Evolutionary conservation across 352 stramenopile genomes (phyloP), one percentile per base, ranked within the genome.

Genomic region (Globisporangium echinulatum): DNA sequence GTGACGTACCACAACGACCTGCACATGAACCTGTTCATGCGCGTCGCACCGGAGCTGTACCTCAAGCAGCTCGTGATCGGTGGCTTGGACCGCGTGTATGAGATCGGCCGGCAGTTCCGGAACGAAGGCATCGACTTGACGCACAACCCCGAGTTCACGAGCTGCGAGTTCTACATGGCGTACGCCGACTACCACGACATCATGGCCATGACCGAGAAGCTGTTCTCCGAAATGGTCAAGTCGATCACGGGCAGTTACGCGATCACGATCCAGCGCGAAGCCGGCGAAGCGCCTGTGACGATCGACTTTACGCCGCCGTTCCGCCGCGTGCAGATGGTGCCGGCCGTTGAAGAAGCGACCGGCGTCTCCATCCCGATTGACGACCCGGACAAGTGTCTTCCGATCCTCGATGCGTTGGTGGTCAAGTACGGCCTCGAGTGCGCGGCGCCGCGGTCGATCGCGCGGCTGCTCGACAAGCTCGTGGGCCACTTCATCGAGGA

Each of bases 131-230:
- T 99, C 49, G 96, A 96, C 44, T 86, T 97, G 14, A 92, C 95
- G 56, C 97, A 99, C 83, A 99, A 99, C 87, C 97, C 96, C 1
- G 97, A 99, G 75, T 99, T 99, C 65, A 99, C 97, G 9, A 97
- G 90, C 54, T 94, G 98, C 59, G 97, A 99, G 80, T 88, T 99
- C 52, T 99, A 99, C 86, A 92, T 98, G 85, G 95, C 96, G 1
- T 99, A 99, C 75, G 94, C 96, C 0, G 96, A 99, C 82, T 99
- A 99, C 80, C 84, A 98, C 66, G 94, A 99, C 70, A 90, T 99
- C 81, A 99, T 99, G 91, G 83, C 63, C n/a, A 76, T 98, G 69
- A 98, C 96, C 7, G 94, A 98, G 71, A 76, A 97, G 63, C 74
- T 98, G 25, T 88, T 98, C 53, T 97, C 87, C 33, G 75, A 81